Evolutionary conservation across 306 rosid species (phyloP).

Genomic region (Prunus armeniaca): DNA sequence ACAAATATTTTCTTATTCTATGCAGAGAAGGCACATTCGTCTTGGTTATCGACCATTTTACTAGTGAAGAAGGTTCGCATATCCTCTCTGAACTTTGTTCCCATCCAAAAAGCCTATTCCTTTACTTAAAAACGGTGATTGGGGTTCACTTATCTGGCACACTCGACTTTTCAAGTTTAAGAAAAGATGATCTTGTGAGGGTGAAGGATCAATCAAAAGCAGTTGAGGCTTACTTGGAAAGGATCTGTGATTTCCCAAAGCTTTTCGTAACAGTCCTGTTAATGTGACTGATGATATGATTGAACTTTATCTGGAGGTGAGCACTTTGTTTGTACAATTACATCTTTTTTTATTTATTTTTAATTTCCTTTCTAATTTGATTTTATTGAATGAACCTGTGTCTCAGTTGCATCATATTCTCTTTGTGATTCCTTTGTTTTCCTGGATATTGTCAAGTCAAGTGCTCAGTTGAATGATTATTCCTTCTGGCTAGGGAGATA

Average conservation of each 20-base stretch:
- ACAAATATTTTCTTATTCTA: slow-evolving; percentile 21
- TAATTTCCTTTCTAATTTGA: not conserved
- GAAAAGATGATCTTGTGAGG: slow-evolving; percentile 39
- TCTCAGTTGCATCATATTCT: slow-evolving; percentile 6
- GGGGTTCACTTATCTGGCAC: slow-evolving; percentile 89
- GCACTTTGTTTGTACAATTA: slow-evolving; percentile 21
- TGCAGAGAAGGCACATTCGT: slow-evolving; percentile 75
- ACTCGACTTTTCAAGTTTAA: slow-evolving; percentile 60
- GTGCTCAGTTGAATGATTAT: slow-evolving; percentile 11
- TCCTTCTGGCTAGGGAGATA: slow-evolving; percentile 10
- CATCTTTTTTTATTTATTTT: slow-evolving; percentile 3
- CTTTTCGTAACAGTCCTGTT: slow-evolving; percentile 68
- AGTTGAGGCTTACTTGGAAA: slow-evolving; percentile 64
- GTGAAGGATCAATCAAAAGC: slow-evolving; percentile 52
- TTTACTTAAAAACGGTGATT: slow-evolving; percentile 78
- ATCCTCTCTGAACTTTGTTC: slow-evolving; percentile 63
- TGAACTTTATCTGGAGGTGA: slow-evolving; percentile 95
- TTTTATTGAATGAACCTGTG: slow-evolving; percentile 7
- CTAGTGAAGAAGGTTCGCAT: slow-evolving; percentile 55
- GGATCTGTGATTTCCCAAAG: slow-evolving; percentile 73
- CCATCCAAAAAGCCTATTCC: slow-evolving; percentile 81
- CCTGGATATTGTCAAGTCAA: slow-evolving; percentile 5
- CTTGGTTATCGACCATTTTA: slow-evolving; percentile 64
- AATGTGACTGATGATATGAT: slow-evolving; percentile 79
- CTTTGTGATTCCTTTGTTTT: slow-evolving; percentile 11